Conservation (phyloP, 208 protist genomes). For the Leishmania aethiopica region DNA sequence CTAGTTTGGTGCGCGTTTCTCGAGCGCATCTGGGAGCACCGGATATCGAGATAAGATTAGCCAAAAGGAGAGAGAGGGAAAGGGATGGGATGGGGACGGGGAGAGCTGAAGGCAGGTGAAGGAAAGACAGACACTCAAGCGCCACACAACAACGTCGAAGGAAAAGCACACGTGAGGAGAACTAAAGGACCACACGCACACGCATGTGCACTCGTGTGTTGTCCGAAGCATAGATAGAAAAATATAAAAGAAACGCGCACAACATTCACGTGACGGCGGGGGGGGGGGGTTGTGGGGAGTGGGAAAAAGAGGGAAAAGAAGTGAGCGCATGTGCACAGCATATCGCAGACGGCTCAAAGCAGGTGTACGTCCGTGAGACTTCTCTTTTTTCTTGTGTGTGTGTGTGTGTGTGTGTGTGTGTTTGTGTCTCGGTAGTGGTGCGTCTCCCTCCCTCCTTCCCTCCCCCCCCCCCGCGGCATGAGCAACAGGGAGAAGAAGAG, state of each 20-base stretch:
- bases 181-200: not conserved
- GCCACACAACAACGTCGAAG: not conserved
- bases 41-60: not conserved
- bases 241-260: not conserved
- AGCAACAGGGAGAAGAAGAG: not conserved
- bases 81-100: not conserved
- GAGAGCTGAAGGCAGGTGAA: conserved; percentile 1
- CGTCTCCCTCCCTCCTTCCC: not conserved
- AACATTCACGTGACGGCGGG: not conserved
- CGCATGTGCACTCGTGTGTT: not conserved
- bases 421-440: not conserved
- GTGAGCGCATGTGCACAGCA: not conserved
- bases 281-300: not conserved
- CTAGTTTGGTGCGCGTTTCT: not conserved
- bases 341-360: not conserved
- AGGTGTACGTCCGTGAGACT: not conserved
- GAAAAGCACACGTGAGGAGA: not conserved
- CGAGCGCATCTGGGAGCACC: not conserved
- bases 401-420: not conserved
- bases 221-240: not conserved
- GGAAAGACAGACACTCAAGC: not conserved
- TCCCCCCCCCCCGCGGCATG: not conserved
- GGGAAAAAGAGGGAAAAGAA: not conserved
- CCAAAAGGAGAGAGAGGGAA: not conserved
- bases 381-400: not conserved